phyloP scores from a whole-genome alignment of 495 filamentous ascomycete species.

The Xylaria nigripes region DNA sequence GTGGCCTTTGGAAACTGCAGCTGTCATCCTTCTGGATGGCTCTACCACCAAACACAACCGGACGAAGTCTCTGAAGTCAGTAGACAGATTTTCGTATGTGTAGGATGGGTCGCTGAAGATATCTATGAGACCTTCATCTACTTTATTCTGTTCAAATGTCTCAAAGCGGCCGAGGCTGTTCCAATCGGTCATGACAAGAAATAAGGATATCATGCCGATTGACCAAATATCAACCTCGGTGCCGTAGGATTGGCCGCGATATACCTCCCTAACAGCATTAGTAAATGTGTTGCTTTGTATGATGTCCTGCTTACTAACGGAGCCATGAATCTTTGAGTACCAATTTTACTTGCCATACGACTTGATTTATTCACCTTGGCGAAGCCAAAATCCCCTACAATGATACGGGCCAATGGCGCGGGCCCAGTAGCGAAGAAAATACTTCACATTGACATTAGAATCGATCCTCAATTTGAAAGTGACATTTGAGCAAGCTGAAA shows the following conservation, averaged over 20 bases:
- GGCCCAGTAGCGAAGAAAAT: conserved; percentile 65
- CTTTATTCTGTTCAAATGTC: conserved; percentile 18
- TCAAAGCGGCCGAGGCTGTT: conserved; percentile 24
- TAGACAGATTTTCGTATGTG: conserved; percentile 24
- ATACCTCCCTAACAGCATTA: conserved; percentile 17
- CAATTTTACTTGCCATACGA: conserved; percentile 55
- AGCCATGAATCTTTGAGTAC: conserved; percentile 58
- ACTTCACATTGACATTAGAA: conserved; percentile 7
- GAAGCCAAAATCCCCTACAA: conserved; percentile 69
- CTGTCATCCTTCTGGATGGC: conserved; percentile 44
- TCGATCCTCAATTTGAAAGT: neutral
- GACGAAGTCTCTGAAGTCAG: conserved; percentile 47
- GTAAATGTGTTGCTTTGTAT: neutral
- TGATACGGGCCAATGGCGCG: conserved; percentile 43
- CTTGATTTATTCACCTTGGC: conserved; percentile 37
- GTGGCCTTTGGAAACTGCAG: conserved; percentile 47
- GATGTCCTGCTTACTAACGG: conserved; percentile 48
- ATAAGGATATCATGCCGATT: conserved; percentile 13
- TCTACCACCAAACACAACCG: conserved; percentile 44
- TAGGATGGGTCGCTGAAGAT: conserved; percentile 23
- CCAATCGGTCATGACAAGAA: conserved; percentile 9
- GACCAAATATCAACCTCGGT: conserved; percentile 40
- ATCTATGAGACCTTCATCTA: conserved; percentile 15
- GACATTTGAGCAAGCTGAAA: neutral
- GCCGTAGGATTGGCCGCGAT: conserved; percentile 16